phyloP scores from a whole-genome alignment of 768 basidiomycete genomes.

The Pisolithus tinctorius region DNA sequence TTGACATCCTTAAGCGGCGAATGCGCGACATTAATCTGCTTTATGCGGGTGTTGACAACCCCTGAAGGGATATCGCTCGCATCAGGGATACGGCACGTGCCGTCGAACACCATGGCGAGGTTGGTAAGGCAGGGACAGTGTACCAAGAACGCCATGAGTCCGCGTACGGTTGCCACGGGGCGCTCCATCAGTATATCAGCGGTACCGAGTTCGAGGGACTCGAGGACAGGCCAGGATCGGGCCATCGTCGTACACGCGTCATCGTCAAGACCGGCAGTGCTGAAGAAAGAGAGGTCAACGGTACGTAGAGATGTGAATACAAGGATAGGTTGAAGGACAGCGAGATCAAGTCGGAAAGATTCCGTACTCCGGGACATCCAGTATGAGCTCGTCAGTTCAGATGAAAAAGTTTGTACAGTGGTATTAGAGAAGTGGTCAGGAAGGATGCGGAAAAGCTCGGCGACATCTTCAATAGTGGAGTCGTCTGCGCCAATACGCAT shows the following conservation, averaged over 20 bases:
- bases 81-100: constrained; percentile 2
- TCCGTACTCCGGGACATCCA: constrained; percentile 19
- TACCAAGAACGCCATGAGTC: constrained; percentile 15
- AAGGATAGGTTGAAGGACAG: constrained; percentile 10
- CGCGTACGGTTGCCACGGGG: constrained; percentile 13
- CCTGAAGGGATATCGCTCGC: not conserved
- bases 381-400: constrained; percentile 23
- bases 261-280: constrained; percentile 16
- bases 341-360: constrained; percentile 13
- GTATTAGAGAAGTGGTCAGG: constrained; percentile 9
- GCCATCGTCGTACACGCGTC: constrained; percentile 10
- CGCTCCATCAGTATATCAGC: constrained; percentile 11
- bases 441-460: constrained; percentile 6
- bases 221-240: constrained; percentile 2
- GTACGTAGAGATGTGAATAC: constrained; percentile 10
- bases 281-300: constrained; percentile 17
- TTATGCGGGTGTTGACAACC: constrained; percentile 13
- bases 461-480: constrained; percentile 14
- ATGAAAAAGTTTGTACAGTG: constrained; percentile 5
- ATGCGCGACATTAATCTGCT: constrained; percentile 14
- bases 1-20: constrained; percentile 16
- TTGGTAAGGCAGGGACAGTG: constrained; percentile 14
- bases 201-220: constrained; percentile 8
- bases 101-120: constrained; percentile 19
- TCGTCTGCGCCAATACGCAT: constrained; percentile 22